phyloP scores from a whole-genome alignment of 106 monocot species.

The Narthecium ossifragum region DNA sequence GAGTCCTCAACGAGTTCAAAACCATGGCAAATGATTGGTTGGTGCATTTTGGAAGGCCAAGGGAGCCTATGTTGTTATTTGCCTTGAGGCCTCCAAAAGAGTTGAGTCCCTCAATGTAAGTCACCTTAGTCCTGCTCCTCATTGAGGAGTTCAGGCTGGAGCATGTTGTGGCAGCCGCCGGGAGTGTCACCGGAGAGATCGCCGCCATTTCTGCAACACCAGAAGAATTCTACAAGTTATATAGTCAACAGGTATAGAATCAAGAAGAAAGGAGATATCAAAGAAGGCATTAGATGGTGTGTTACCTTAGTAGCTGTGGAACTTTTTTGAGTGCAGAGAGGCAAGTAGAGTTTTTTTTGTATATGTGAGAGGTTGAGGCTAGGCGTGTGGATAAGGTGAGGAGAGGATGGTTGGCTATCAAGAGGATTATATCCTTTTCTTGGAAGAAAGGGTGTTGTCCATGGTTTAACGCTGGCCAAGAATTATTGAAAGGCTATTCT shows the following conservation, averaged over 20 bases:
- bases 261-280: not conserved
- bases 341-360: slow-evolving; percentile 18
- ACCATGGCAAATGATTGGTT: slow-evolving; percentile 36
- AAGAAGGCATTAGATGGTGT: not conserved
- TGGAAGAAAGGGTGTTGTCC: not conserved
- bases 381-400: slow-evolving; percentile 36
- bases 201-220: slow-evolving; percentile 12
- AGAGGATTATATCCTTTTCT: not conserved
- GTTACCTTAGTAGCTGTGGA: too few species aligned
- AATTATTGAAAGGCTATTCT: too few species aligned
- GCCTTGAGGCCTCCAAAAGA: slow-evolving; percentile 39
- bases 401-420: slow-evolving; percentile 23
- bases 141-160: slow-evolving; percentile 1
- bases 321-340: not conserved
- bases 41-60: slow-evolving; percentile 36
- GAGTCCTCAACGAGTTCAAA: slow-evolving; percentile 23
- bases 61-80: slow-evolving; percentile 18
- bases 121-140: slow-evolving; percentile 9
- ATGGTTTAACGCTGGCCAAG: not conserved
- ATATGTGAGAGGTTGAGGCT: slow-evolving; percentile 9
- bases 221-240: not conserved
- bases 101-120: slow-evolving; percentile 25
- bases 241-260: too few species aligned
- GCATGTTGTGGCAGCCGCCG: slow-evolving; percentile 3
- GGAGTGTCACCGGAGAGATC: slow-evolving; percentile 11